Conservation (phyloP, 1,284 basidiomycete species). For the Prillingera fragicola region DNA sequence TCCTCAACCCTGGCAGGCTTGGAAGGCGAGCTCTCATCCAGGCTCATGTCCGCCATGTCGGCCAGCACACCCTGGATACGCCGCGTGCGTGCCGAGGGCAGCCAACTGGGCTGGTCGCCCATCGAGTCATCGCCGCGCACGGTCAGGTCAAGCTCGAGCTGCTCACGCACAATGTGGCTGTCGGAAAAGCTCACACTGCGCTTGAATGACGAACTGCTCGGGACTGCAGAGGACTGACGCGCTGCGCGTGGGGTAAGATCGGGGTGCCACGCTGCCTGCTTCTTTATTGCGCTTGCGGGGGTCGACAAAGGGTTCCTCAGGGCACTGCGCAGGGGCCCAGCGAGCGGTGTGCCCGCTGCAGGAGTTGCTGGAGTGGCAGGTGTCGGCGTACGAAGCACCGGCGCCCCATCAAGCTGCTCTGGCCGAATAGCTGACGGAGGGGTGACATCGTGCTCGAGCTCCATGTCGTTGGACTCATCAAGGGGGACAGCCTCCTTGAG, state of each 20-base stretch:
- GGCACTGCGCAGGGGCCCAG: conserved; percentile 35
- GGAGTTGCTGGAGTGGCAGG: conserved; percentile 14
- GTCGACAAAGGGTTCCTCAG: conserved; percentile 37
- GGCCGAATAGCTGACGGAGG: conserved; percentile 17
- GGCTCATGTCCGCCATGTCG: conserved; percentile 60
- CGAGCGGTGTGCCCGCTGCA: background rate
- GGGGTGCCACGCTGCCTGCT: conserved; percentile 39
- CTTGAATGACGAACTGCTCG: conserved; percentile 40
- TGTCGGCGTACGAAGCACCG: conserved; percentile 30
- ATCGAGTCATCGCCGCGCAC: conserved; percentile 10
- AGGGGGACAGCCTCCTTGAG: no score
- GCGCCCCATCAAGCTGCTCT: conserved; percentile 27
- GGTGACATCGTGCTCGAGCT: conserved; percentile 19
- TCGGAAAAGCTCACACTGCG: conserved; percentile 93
- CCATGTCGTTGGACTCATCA: no score
- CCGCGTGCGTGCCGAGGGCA: conserved; percentile 65
- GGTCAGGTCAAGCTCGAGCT: no score
- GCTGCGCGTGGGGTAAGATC: conserved; percentile 29
- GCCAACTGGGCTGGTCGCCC: conserved; percentile 42
- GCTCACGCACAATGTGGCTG: conserved; percentile 55
- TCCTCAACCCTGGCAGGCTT: conserved; percentile 52
- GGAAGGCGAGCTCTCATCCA: conserved; percentile 58
- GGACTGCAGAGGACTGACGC: conserved; percentile 8
- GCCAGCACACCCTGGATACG: conserved; percentile 72
- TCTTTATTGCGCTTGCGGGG: conserved; percentile 45